These are phyloP conservation scores for Pythium pyrilobum DNA, from an alignment of 352 stramenopile genomes.

Conservation along the genomic window DNA sequence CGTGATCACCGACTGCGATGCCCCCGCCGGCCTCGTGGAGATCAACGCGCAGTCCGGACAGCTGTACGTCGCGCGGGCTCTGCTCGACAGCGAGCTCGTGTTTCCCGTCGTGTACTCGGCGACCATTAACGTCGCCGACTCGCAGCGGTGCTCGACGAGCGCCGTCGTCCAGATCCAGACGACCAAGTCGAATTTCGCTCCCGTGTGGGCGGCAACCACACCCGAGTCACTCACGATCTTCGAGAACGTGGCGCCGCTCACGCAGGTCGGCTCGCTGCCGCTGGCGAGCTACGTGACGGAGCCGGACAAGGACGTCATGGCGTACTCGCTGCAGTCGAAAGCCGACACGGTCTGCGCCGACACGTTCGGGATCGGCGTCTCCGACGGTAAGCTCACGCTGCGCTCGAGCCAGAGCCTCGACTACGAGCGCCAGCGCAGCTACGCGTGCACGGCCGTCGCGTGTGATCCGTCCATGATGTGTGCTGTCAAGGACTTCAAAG, in stretches of 20 bases:
- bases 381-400: constrained; percentile 26
- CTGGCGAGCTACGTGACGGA: constrained; percentile 29
- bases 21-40: constrained; percentile 25
- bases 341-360: constrained; percentile 39
- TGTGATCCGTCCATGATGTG: constrained; percentile 54
- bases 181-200: constrained; percentile 47
- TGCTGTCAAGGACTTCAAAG: constrained; percentile 30
- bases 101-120: constrained; percentile 31
- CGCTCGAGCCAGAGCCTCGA: constrained; percentile 24
- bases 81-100: constrained; percentile 26
- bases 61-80: constrained; percentile 27
- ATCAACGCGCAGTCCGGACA: constrained; percentile 47
- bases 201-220: constrained; percentile 28
- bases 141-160: constrained; percentile 21
- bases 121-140: constrained; percentile 38
- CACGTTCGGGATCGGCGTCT: constrained; percentile 32
- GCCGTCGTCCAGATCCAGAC: constrained; percentile 25
- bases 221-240: constrained; percentile 28
- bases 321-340: constrained; percentile 50
- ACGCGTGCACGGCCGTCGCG: constrained; percentile 39
- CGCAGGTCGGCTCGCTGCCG: constrained; percentile 13
- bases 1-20: constrained; percentile 21
- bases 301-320: constrained; percentile 35
- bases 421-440: constrained; percentile 33
- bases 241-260: constrained; percentile 32